phyloP scores from a whole-genome alignment of 1,284 basidiomycete genomes.

The Fomes fomentarius region DNA sequence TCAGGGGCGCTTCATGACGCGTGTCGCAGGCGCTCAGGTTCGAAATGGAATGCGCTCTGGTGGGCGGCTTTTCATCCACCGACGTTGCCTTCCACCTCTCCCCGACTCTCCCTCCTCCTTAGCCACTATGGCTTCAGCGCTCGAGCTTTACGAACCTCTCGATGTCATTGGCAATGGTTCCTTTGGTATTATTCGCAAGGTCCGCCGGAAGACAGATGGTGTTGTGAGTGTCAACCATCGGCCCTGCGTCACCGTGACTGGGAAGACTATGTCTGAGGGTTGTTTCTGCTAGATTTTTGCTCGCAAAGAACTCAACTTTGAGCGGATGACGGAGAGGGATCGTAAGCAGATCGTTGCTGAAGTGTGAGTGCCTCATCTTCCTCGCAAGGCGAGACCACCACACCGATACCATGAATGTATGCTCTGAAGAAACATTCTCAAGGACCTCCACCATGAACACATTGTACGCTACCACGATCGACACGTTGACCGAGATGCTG shows the following conservation, averaged over 20 bases:
- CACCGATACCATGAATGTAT: background rate
- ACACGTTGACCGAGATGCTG: slow-evolving; percentile 88
- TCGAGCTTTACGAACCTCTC: slow-evolving; percentile 84
- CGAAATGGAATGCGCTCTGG: background rate
- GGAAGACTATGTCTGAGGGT: background rate
- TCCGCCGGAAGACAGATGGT: slow-evolving; percentile 84
- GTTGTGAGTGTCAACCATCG: slow-evolving; percentile 62
- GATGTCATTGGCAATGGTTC: slow-evolving; percentile 97
- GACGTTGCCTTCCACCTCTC: background rate
- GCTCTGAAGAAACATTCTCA: slow-evolving; percentile 84
- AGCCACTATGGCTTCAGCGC: slow-evolving; percentile 43
- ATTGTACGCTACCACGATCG: slow-evolving; percentile 95
- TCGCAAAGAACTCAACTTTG: slow-evolving; percentile 95
- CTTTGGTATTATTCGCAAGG: slow-evolving; percentile 96
- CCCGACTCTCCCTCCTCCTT: background rate
- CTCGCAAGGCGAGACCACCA: background rate
- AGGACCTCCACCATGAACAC: slow-evolving; percentile 91
- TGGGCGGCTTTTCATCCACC: slow-evolving; percentile 6
- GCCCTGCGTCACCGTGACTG: background rate
- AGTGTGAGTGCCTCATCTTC: slow-evolving; percentile 67
- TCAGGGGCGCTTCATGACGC: background rate
- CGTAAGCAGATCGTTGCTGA: slow-evolving; percentile 96
- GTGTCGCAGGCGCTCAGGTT: slow-evolving; percentile 8
- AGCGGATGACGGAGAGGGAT: slow-evolving; percentile 91
- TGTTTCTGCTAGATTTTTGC: slow-evolving; percentile 70